Conservation (phyloP, 2,329 filamentous ascomycete species). For the Fusarium nanum region DNA sequence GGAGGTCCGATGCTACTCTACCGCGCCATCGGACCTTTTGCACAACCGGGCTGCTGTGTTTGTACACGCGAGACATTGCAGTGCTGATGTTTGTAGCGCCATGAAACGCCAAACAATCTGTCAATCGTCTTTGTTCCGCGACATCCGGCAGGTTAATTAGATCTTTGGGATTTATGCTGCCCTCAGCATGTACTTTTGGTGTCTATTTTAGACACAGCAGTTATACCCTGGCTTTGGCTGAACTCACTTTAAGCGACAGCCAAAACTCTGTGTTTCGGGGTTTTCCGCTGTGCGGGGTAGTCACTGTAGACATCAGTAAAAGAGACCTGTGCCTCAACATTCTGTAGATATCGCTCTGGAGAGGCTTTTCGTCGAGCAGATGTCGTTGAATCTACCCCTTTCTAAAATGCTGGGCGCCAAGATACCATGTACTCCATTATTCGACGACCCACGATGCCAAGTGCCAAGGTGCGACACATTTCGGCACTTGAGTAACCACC, state of each 20-base stretch:
- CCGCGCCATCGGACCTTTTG: conserved; percentile 1
- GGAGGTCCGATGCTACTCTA: background rate
- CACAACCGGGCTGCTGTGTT: background rate
- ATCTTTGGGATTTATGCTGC: background rate
- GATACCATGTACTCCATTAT: background rate
- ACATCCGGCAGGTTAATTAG: background rate
- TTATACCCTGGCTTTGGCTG: background rate
- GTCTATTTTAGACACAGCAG: background rate
- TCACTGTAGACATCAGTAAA: background rate
- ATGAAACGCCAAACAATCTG: conserved; percentile 5
- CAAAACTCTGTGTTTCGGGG: background rate
- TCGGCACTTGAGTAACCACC: background rate
- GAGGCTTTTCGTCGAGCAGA: background rate
- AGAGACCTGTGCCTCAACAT: background rate
- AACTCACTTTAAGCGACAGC: background rate
- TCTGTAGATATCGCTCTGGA: rapidly evolving
- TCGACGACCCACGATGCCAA: background rate
- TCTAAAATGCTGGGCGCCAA: conserved; percentile 13
- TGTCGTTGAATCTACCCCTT: background rate
- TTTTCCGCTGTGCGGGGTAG: background rate
- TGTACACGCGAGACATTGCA: background rate
- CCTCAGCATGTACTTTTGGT: background rate
- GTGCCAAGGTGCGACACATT: background rate
- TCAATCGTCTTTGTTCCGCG: conserved; percentile 12
- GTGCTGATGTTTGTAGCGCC: background rate